Base-by-base conservation (phyloP, 1,284 basidiomycete species). In the Apiotrichum domesticum region DNA sequence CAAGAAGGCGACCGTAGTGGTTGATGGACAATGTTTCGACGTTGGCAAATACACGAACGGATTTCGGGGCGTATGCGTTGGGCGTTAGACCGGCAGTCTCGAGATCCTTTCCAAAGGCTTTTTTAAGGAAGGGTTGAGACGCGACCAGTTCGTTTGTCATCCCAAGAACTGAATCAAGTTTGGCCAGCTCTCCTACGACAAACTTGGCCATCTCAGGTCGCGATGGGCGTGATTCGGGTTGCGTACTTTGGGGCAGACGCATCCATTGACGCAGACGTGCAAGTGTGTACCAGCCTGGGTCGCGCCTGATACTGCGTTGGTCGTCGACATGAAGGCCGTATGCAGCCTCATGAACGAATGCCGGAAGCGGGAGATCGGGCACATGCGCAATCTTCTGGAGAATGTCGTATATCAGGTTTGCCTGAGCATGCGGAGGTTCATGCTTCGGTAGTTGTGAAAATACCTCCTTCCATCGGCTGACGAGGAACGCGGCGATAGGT, bases 321-420 rank as follows among this genome's bases (percentile, higher is more conserved):
- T 74, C 71, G 35, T 68, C 57, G 9, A 69, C 63, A 21, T 75
- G 73, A 3, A 75, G 64, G n/a, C 66, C 70, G 56, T 72, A 74
- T 1, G 66, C 56, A 14, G 59, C 54, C 39, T 71, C 70, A 54
- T 63, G 62, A 5, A 63, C 61, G 56, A 74, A 75, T 1, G 55
- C 51, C 0, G 73, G 73, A 1, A 62, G 51, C 6, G 64, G 58
- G 2, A 52, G 15, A 57, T 52, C n/a, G 51, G 57, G 13, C 42
- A 41, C 6, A 43, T 47, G 6, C 54, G 39, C 0, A 66, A 65
- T 1, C 56, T 55, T 5, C 54, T 55, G n/a, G 8, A 69, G 37
- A 3, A 69, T 63, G 33, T 57, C 55, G 56, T 65, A 68, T 3
- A 72, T 48, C 29, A 68, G 46, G 8, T 54, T 46, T 14, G 56